phyloP scores from a whole-genome alignment of 2,329 filamentous ascomycete genomes.

The Didymellaceae sp. region DNA sequence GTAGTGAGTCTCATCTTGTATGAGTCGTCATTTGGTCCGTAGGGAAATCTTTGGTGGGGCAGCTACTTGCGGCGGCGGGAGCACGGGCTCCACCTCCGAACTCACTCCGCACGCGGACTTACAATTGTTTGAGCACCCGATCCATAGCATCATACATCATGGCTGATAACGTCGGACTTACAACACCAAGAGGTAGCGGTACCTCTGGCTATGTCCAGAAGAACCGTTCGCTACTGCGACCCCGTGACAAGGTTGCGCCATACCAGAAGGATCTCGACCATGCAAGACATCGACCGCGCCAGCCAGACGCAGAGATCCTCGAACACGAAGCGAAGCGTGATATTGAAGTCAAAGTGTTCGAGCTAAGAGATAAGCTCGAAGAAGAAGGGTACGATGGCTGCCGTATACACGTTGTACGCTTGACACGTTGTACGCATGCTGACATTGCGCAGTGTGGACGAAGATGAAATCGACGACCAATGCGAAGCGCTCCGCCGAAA shows the following conservation, averaged over 20 bases:
- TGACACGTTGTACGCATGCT: slow-evolving; percentile 9
- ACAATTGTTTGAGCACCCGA: neutral
- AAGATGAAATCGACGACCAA: slow-evolving; percentile 86
- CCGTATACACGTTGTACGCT: neutral
- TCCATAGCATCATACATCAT: slow-evolving; percentile 56
- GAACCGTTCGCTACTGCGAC: slow-evolving; percentile 86
- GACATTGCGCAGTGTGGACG: slow-evolving; percentile 66
- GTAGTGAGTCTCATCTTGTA: slow-evolving; percentile 32
- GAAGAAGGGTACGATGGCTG: slow-evolving; percentile 73
- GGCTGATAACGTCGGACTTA: slow-evolving; percentile 97
- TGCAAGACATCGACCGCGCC: slow-evolving; percentile 76
- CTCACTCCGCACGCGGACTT: slow-evolving; percentile 12
- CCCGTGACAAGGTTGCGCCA: slow-evolving; percentile 79
- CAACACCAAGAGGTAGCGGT: slow-evolving; percentile 90
- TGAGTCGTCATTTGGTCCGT: slow-evolving; percentile 30
- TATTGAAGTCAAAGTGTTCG: slow-evolving; percentile 92
- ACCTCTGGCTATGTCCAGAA: slow-evolving; percentile 98
- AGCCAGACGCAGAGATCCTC: slow-evolving; percentile 90
- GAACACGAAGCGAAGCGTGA: slow-evolving; percentile 92
- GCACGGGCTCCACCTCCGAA: slow-evolving; percentile 36
- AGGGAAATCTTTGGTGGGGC: slow-evolving; percentile 40
- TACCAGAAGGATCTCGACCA: slow-evolving; percentile 75
- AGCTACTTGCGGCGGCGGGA: slow-evolving; percentile 14
- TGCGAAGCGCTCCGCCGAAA: slow-evolving; percentile 71
- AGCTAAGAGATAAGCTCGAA: slow-evolving; percentile 87